Conservation (phyloP, 495 filamentous ascomycete species). For the Patellaria atrata region DNA sequence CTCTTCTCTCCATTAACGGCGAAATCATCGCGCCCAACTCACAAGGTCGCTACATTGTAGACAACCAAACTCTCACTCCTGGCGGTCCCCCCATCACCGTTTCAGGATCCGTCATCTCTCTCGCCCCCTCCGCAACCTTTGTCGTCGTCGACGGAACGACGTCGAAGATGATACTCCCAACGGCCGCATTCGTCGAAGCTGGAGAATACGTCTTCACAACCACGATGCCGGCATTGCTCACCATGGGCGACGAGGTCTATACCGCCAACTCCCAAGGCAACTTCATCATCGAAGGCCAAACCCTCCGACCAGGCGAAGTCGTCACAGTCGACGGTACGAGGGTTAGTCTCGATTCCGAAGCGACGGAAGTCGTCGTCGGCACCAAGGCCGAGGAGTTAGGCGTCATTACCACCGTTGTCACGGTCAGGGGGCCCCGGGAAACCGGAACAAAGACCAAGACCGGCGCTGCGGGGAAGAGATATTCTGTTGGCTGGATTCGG, state of each 20-base stretch:
- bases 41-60: too few species aligned
- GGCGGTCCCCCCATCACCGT: slow-evolving; percentile 16
- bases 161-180: too few species aligned
- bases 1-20: too few species aligned
- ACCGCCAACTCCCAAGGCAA: slow-evolving; percentile 13
- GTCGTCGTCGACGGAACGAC: slow-evolving; percentile 14
- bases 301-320: slow-evolving; percentile 14
- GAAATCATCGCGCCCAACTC: too few species aligned
- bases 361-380: slow-evolving; percentile 8
- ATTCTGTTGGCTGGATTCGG: too few species aligned
- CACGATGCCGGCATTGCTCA: slow-evolving; percentile 7
- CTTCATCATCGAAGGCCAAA: slow-evolving; percentile 12
- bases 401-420: slow-evolving; percentile 10
- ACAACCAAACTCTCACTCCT: slow-evolving; percentile 12
- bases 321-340: slow-evolving; percentile 10
- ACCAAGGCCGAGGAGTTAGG: slow-evolving; percentile 11
- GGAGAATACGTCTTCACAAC: slow-evolving; percentile 9
- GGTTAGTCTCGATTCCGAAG: slow-evolving; percentile 8
- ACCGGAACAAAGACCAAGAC: too few species aligned
- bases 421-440: slow-evolving; percentile 5
- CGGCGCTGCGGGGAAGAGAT: too few species aligned
- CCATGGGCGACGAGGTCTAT: slow-evolving; percentile 5
- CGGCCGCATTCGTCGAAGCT: slow-evolving; percentile 4
- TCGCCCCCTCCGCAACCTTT: slow-evolving; percentile 12
- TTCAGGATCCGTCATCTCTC: slow-evolving; percentile 14